Percentiles rank a stretch among this genome's conserved stretches.
Conservation (phyloP, 139 green algal genomes). For the Pleodorina starrii region DNA sequence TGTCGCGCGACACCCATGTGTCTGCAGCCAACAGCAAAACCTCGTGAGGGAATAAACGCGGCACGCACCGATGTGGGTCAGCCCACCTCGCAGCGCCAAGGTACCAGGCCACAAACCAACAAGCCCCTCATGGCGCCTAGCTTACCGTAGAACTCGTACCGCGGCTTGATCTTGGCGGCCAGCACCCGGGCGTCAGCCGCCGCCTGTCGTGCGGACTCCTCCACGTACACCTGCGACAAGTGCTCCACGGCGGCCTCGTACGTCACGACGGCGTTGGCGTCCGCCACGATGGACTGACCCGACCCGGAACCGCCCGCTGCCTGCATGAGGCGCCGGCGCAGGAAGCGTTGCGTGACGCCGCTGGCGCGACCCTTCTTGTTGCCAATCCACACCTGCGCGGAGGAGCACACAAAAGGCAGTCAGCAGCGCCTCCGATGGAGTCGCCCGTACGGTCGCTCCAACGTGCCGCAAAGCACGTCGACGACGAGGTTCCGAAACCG, state of each 20-base stretch:
- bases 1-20: slow-evolving; percentile 23
- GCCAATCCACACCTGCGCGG: slow-evolving; percentile 14
- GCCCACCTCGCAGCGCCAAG: too few relatives aligned
- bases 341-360: slow-evolving; percentile 17
- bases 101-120: too few relatives aligned
- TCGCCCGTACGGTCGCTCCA: too few relatives aligned
- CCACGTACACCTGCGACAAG: slow-evolving; percentile 15
- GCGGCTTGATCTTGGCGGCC: neutral
- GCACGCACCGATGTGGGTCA: neutral
- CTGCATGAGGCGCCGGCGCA: neutral
- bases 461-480: too few relatives aligned
- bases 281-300: neutral
- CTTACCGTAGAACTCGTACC: slow-evolving; percentile 30
- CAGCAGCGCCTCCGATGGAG: too few relatives aligned
- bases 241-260: slow-evolving; percentile 1
- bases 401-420: too few relatives aligned
- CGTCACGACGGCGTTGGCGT: neutral
- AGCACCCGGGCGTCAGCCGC: neutral
- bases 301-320: neutral
- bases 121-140: too few relatives aligned
- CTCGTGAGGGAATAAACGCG: too few relatives aligned
- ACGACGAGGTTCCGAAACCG: too few relatives aligned
- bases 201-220: neutral
- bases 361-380: slow-evolving; percentile 18
- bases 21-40: slow-evolving; percentile 9